Evolutionary conservation across 768 basidiomycete genomes (phyloP).

Genomic region (Roridomyces roridus): DNA sequence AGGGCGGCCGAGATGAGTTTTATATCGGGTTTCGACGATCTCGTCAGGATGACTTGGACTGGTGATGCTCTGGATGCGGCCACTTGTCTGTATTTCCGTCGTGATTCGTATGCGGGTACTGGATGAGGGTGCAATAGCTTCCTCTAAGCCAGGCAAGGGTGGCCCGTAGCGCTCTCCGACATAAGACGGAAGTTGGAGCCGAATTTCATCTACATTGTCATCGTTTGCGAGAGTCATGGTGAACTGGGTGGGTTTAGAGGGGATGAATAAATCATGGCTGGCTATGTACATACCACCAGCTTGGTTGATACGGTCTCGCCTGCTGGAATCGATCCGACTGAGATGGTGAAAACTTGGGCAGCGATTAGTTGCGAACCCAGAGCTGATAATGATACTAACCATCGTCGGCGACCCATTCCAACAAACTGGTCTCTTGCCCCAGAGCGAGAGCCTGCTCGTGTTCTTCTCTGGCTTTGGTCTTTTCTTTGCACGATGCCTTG

Average conservation of each 20-base stretch:
- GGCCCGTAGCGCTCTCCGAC: slow-evolving; percentile 61
- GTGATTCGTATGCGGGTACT: slow-evolving; percentile 46
- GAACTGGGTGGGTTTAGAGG: slow-evolving; percentile 39
- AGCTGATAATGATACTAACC: slow-evolving; percentile 39
- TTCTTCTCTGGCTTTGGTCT: slow-evolving; percentile 43
- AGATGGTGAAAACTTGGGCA: slow-evolving; percentile 59
- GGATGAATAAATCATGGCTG: not conserved
- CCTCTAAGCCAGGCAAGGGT: slow-evolving; percentile 43
- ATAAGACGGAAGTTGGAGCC: slow-evolving; percentile 59
- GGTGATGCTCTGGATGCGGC: slow-evolving; percentile 42
- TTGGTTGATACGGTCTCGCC: slow-evolving; percentile 43
- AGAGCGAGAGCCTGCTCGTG: slow-evolving; percentile 46
- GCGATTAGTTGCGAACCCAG: not conserved
- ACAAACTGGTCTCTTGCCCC: slow-evolving; percentile 49
- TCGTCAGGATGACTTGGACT: slow-evolving; percentile 51
- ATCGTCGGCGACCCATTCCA: slow-evolving; percentile 58
- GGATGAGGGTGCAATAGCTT: slow-evolving; percentile 33
- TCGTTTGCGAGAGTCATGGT: slow-evolving; percentile 61
- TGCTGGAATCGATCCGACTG: slow-evolving; percentile 58
- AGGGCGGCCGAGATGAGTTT: slow-evolving; percentile 36
- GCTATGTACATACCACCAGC: slow-evolving; percentile 45
- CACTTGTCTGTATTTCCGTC: slow-evolving; percentile 56
- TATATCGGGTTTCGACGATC: slow-evolving; percentile 40
- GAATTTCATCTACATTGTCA: slow-evolving; percentile 50
- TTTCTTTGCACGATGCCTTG: slow-evolving; percentile 55